Evolutionary conservation across 768 basidiomycete species (phyloP), one percentile per base, ranked within the genome.

Genomic region (Russula brevipes): DNA sequence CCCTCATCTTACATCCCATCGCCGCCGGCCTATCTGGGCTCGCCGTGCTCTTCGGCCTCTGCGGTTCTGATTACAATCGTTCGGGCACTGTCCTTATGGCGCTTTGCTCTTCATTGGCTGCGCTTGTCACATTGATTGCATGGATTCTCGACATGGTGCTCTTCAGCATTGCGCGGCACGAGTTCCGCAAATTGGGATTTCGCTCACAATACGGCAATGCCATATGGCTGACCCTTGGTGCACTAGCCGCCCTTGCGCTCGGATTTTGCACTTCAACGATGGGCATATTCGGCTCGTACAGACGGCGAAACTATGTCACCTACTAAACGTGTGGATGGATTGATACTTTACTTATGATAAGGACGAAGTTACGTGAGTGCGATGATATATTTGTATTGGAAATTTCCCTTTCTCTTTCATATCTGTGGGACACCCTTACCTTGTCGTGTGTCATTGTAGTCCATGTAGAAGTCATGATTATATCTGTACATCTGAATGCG

Each of bases 91-190:
- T 91, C 63, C 72, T 91, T 73, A 92, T 92, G 90, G 78, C 85
- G 16, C 78, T 94, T 58, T 67, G 83, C 59, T 78, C 85, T 57
- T 80, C 82, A 17, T 77, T 94, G 59, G 89, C 87, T 7, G 76
- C 81, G n/a, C 72, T 93, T 57, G 74, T 81, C 68, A 85, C 85
- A 7, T 78, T 92, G 57, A 74, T 92, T 66, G 85, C 79, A 3
- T 92, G 85, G 76, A 75, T 91, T 50, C 77, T 93, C 73, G 90
- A 91, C 75, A 87, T 92, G 83, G 82, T 82, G 47, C 82, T 94
- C 56, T 94, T 88, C 73, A 86, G 85, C 53, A 81, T 90, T 64
- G 83, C 83, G 17, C 84, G 85, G 61, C 72, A 82, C 66, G 79
- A 81, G 47, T 80, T 88, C 70, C 78, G 80, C 60, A 73, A 81